Evolutionary conservation across 73 alveolate species (phyloP), one percentile per base, ranked within the genome.

Genomic region (Tetrahymena thermophila): DNA sequence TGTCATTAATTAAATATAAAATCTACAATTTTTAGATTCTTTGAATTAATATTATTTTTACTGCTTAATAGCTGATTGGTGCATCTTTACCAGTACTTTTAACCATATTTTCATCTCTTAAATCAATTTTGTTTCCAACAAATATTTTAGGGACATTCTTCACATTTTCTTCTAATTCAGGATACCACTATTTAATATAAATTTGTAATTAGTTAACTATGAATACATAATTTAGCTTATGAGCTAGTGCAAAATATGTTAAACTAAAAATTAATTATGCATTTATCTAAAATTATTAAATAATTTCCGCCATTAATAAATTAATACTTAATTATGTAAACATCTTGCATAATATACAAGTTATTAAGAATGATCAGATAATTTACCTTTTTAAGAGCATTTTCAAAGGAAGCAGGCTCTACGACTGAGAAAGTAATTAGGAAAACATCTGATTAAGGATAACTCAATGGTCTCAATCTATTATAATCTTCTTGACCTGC

Each of bases 401-500:
- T 97, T 34, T 97, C 96, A 94, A 95, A 97, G 17, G 98, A 97
- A 35, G 96, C 96, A 37, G 85, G 93, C 35, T 96, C 98, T 13
- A 96, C 97, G n/a, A 97, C 95, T 35, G 98, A 97, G 96, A 97
- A 97, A 55, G 96, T 96, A 28, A 97, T 95, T 23, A 97, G 85
- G 95, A 97, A 97, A 14, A 97, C 97, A 97, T 97, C 99, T n/a
- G 99, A 94, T 34, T 94, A 95, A 50, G 98, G 97, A 96, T 97
- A 97, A 85, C 96, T 85, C 57, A 97, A 96, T 21, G 99, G 96
- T 94, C 99, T 85, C 35, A 97, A 94, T 83, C 98, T 96, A 35
- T 97, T 98, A 43, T 97, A 97, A 85, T 97, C 98, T 56, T 97
- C 99, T 85, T 97, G 94, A 21, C 99, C 99, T 35, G 98, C 98